A percentile compares a stretch with the other conserved stretches of the same genome.
Evolutionary conservation across 148 eudicot genomes (phyloP).

Genomic region (Vaccinium macrocarpon): DNA sequence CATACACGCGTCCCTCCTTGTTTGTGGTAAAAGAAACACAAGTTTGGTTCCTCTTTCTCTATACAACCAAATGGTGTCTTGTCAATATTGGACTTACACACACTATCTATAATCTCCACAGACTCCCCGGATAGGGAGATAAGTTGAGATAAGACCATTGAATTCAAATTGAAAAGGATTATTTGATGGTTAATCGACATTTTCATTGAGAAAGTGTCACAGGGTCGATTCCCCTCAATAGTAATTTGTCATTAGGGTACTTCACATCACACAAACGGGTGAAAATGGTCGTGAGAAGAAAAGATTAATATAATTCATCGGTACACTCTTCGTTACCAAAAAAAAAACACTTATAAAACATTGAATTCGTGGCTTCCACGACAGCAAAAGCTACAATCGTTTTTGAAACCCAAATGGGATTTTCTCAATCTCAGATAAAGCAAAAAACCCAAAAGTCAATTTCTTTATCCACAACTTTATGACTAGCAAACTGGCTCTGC

Average conservation of each 20-base stretch:
- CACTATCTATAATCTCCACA: not conserved
- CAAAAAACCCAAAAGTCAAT: not conserved
- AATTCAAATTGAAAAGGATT: too few species aligned
- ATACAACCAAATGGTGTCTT: not conserved
- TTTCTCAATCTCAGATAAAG: not conserved
- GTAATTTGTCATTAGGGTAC: too few species aligned
- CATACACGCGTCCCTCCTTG: not conserved
- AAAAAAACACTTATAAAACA: too few species aligned
- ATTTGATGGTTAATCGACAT: too few species aligned
- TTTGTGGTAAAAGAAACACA: not conserved
- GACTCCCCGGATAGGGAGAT: too few species aligned
- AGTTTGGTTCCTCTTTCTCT: not conserved
- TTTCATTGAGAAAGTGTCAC: too few species aligned
- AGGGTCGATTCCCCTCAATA: too few species aligned
- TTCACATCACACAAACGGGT: too few species aligned
- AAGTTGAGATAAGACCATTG: constrained; percentile 1
- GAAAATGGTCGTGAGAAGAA: too few species aligned
- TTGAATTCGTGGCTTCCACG: not conserved
- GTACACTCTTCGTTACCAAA: too few species aligned
- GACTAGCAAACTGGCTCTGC: not conserved
- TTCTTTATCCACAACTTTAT: not conserved
- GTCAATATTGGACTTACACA: not conserved
- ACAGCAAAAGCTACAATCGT: not conserved
- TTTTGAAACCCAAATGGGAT: not conserved
- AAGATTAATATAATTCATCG: too few species aligned